Evolutionary conservation across 148 eudicot species (phyloP).

Genomic region (Heliamphora exappendiculata): DNA sequence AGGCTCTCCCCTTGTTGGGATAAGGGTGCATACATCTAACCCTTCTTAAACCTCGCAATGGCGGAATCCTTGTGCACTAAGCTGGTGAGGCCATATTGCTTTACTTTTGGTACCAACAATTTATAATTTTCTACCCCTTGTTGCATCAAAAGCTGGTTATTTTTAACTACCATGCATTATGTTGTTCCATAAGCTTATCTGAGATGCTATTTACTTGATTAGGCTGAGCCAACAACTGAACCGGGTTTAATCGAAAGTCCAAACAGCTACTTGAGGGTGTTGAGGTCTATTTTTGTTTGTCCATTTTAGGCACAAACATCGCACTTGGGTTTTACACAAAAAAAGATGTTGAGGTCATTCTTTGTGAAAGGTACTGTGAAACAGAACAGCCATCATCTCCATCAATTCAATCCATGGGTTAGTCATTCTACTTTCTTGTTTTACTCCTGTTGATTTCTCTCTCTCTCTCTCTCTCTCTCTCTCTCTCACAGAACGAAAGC

Average conservation of each 20-base stretch:
- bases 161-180: not conserved
- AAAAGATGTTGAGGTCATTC: constrained; percentile 36
- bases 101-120: no score
- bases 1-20: not conserved
- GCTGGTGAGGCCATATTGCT: no score
- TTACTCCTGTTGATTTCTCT: not conserved
- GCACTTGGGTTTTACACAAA: not conserved
- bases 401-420: constrained; percentile 32
- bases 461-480: not conserved
- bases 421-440: constrained; percentile 4
- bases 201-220: not conserved
- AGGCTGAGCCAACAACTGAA: not conserved
- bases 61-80: not conserved
- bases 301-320: not conserved
- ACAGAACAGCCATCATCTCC: constrained; percentile 17
- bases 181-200: not conserved
- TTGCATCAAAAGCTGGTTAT: no score
- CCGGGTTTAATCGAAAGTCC: not conserved
- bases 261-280: not conserved
- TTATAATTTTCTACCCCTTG: no score
- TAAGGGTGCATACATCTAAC: not conserved
- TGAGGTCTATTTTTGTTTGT: not conserved
- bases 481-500: not conserved
- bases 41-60: not conserved
- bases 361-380: constrained; percentile 23